Percentiles rank a stretch among this genome's conserved stretches.
phyloP scores from a whole-genome alignment of 1,284 basidiomycete genomes.

The Malassezia nana region DNA sequence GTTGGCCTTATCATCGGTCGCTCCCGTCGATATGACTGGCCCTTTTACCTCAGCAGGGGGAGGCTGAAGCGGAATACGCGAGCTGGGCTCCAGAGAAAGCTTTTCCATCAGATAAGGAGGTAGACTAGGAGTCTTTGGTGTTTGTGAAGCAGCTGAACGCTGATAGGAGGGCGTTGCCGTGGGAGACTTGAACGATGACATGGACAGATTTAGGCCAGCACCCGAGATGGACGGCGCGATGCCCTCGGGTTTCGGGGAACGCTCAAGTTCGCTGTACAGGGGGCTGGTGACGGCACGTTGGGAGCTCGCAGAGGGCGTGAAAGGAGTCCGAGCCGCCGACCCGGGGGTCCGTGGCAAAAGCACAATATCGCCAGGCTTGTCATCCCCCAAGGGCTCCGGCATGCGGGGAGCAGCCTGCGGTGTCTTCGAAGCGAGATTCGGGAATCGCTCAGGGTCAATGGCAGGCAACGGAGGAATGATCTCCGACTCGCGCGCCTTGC shows the following conservation, averaged over 20 bases:
- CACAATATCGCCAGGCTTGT: neutral
- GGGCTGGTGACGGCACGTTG: neutral
- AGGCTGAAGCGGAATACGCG: neutral
- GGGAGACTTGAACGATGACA: neutral
- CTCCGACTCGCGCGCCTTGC: neutral
- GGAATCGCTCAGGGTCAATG: neutral
- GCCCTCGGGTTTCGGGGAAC: no score
- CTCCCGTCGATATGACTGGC: neutral
- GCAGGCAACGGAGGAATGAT: neutral
- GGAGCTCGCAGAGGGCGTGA: neutral
- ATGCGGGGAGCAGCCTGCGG: neutral
- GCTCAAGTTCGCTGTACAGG: neutral
- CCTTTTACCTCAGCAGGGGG: neutral
- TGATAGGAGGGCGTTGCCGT: neutral
- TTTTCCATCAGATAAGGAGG: neutral
- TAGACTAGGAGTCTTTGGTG: no score
- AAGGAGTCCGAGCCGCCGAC: neutral
- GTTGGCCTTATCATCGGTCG: no score
- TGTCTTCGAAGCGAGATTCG: neutral
- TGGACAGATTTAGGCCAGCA: constrained; percentile 1
- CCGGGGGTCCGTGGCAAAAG: neutral
- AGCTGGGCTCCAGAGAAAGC: neutral
- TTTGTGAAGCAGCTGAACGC: no score
- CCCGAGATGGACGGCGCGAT: constrained; percentile 5
- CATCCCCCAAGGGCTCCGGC: neutral